Evolutionary conservation across 2,329 filamentous ascomycete genomes (phyloP), one percentile per base, ranked within the genome.

Genomic region (Scedosporium apiospermum): DNA sequence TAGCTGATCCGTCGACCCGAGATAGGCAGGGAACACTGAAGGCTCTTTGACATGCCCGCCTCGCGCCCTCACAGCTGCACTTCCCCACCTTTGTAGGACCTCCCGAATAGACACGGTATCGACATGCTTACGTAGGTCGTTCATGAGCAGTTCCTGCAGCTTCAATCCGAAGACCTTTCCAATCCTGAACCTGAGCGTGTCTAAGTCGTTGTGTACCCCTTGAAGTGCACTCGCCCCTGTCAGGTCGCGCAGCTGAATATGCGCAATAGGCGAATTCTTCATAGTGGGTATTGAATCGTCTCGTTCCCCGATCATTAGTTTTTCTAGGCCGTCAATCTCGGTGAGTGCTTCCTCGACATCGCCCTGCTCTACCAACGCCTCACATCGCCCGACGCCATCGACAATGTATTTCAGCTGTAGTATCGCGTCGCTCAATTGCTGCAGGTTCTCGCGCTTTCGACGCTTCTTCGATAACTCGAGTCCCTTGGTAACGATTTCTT

Each of bases 401-500:
- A 96, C 87, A 51, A 98, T 87, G 62, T 87, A 83, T 66, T 88
- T 86, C 26, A 99, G 81, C 71, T 99, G 95, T 67, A 88, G 81
- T 2, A 96, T 89, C 1, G 93, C 90, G 70, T 91, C 86, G 34
- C 89, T 88, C 16, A 99, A 78, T 72, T 91, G 90, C 63, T 88
- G 84, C 4, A 98, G 76, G 70, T 99, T 99, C 68, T 96, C 90
- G 68, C 89, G 84, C 61, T 91, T 84, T 60, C 89, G 85, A 67
- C 91, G 86, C 72, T 96, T 87, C 65, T 93, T 88, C 3, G 96
- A 88, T 62, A 97, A 88, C 67, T 95, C 88, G 34, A 99, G 74
- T 0, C 95, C 95, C 34, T 87, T 90, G 3, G 91, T 78, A 1
- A 92, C 93, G 74, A 98, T 91, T 68, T 97, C 91, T 63, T 89